Conservation (phyloP, 1,284 basidiomycete genomes). For the Exsudoporus floridanus region DNA sequence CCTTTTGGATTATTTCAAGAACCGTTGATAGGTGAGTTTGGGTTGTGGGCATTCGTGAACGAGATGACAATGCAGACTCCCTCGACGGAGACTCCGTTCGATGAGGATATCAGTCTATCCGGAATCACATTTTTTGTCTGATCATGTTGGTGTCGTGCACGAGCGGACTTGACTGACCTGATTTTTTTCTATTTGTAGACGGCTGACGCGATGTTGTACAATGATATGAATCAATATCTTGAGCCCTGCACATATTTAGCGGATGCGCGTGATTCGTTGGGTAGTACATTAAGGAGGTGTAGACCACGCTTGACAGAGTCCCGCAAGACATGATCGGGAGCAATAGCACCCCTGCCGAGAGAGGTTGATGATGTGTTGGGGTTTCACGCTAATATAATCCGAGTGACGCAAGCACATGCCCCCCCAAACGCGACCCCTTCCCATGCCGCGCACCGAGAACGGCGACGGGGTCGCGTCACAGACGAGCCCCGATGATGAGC, state of each 20-base stretch:
- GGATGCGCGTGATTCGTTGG: not conserved
- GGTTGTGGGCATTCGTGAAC: conserved; percentile 6
- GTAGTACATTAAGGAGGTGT: not conserved
- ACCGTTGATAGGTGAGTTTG: conserved; percentile 58
- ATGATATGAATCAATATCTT: conserved; percentile 4
- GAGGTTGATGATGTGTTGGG: not conserved
- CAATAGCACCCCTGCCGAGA: not conserved
- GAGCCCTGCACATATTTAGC: not conserved
- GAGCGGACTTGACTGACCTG: conserved; percentile 14
- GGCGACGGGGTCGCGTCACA: conserved; percentile 2
- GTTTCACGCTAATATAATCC: not conserved
- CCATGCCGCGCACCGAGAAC: conserved; percentile 12
- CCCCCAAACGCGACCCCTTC: not conserved
- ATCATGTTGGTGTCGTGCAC: conserved; percentile 27
- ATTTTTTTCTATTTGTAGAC: conserved; percentile 6
- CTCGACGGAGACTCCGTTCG: conserved; percentile 70
- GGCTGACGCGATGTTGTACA: conserved; percentile 11
- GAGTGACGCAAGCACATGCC: not conserved
- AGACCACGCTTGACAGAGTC: not conserved
- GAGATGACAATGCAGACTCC: conserved; percentile 86
- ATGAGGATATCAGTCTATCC: conserved; percentile 53
- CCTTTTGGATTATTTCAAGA: conserved; percentile 96
- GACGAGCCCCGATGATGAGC: not conserved
- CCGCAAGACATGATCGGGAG: not conserved
- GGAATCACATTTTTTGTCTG: conserved; percentile 52